Conservation (phyloP, 2,329 filamentous ascomycete genomes). For the Tolypocladium tundrense region DNA sequence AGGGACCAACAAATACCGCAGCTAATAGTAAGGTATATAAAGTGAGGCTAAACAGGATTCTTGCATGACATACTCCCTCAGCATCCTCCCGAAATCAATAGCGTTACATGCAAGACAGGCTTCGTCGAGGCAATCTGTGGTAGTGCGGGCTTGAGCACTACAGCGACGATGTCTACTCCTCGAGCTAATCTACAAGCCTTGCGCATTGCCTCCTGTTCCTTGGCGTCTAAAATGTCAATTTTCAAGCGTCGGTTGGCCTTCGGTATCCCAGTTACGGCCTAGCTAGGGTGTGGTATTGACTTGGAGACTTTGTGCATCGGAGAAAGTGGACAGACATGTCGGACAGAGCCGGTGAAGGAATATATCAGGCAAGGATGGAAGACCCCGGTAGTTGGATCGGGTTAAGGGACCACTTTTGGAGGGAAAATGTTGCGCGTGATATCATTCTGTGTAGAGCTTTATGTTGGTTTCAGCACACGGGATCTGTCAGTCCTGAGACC, state of each 20-base stretch:
- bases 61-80: no score
- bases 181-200: slow-evolving; percentile 80
- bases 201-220: slow-evolving; percentile 80
- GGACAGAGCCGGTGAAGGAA: slow-evolving; percentile 67
- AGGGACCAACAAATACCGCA: no score
- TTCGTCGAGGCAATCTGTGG: slow-evolving; percentile 90
- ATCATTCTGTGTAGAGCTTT: slow-evolving; percentile 60
- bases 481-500: neutral
- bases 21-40: no score
- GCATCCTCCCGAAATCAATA: no score
- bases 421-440: slow-evolving; percentile 63
- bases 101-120: slow-evolving; percentile 47
- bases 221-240: slow-evolving; percentile 69
- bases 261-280: slow-evolving; percentile 72
- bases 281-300: slow-evolving; percentile 76
- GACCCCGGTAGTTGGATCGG: slow-evolving; percentile 77
- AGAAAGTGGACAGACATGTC: slow-evolving; percentile 82
- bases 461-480: slow-evolving; percentile 33
- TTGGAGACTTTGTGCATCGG: slow-evolving; percentile 62
- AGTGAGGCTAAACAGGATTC: no score
- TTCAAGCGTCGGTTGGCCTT: slow-evolving; percentile 51
- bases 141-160: slow-evolving; percentile 77
- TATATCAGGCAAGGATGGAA: slow-evolving; percentile 92
- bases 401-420: slow-evolving; percentile 73
- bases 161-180: slow-evolving; percentile 87